Conservation (phyloP, 345 rosid genomes). For the Syzygium grande region DNA sequence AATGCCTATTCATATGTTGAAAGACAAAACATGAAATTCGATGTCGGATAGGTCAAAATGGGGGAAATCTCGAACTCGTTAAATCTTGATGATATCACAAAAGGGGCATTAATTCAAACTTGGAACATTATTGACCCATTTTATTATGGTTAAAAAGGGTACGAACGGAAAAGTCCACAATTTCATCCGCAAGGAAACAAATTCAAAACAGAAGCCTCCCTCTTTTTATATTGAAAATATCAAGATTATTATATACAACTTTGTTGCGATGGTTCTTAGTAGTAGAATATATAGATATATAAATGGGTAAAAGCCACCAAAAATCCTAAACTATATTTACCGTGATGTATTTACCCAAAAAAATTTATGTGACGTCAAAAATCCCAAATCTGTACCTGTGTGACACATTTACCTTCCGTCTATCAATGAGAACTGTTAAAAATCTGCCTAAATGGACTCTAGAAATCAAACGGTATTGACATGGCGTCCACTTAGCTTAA, state of each 20-base stretch:
- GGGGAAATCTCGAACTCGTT: background rate
- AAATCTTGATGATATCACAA: background rate
- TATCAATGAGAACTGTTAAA: too few relatives aligned
- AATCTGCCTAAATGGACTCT: too few relatives aligned
- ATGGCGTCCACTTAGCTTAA: too few relatives aligned
- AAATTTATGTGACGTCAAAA: too few relatives aligned
- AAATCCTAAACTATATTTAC: too few relatives aligned
- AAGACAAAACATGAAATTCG: too few relatives aligned
- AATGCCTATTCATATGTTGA: background rate
- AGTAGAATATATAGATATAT: background rate
- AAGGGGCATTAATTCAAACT: background rate
- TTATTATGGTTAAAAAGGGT: background rate
- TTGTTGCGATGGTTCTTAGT: background rate
- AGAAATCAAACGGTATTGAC: too few relatives aligned
- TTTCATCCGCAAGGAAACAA: background rate
- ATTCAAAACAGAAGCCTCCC: background rate
- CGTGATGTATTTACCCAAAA: too few relatives aligned
- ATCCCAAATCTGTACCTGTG: too few relatives aligned
- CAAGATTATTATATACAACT: background rate
- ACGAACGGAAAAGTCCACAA: background rate
- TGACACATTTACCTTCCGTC: too few relatives aligned
- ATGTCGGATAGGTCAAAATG: accelerated
- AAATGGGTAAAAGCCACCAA: background rate
- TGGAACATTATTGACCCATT: background rate
- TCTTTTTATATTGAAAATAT: background rate